phyloP scores from a whole-genome alignment of 2,329 filamentous ascomycete genomes.

The Penicillium digitatum region DNA sequence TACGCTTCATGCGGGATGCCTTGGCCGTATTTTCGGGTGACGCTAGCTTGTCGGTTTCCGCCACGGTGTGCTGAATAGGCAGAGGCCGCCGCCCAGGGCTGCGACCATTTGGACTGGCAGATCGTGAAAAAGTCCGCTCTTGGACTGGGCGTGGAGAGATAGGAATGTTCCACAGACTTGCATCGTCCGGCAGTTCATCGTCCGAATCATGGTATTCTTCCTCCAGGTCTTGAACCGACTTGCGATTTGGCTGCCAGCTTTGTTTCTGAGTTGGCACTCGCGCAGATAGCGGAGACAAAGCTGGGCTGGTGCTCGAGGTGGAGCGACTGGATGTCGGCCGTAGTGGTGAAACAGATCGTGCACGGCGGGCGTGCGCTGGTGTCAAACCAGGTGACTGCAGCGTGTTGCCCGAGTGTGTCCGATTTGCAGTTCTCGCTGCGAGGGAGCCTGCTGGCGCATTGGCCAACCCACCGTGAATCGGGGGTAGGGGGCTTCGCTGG shows the following conservation, averaged over 20 bases:
- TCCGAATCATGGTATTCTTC: constrained; percentile 51
- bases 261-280: constrained; percentile 32
- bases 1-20: constrained; percentile 30
- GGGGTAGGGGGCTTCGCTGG: constrained; percentile 24
- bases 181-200: constrained; percentile 50
- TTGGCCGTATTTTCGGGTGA: constrained; percentile 27
- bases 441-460: constrained; percentile 24
- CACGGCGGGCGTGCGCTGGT: constrained; percentile 29
- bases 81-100: constrained; percentile 41
- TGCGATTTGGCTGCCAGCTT: constrained; percentile 45
- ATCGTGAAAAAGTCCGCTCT: constrained; percentile 40
- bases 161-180: constrained; percentile 50
- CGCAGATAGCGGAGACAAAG: constrained; percentile 25
- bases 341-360: constrained; percentile 31
- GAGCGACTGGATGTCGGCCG: constrained; percentile 25
- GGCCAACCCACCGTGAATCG: constrained; percentile 28
- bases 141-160: constrained; percentile 45
- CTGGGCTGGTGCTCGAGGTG: constrained; percentile 27
- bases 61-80: constrained; percentile 41
- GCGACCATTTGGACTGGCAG: constrained; percentile 42
- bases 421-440: constrained; percentile 21
- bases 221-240: constrained; percentile 48
- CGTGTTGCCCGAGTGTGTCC: constrained; percentile 21
- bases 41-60: constrained; percentile 24
- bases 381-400: constrained; percentile 27